phyloP scores from a whole-genome alignment of 495 filamentous ascomycete genomes.

The Aspergillus sclerotiicarbonarius region DNA sequence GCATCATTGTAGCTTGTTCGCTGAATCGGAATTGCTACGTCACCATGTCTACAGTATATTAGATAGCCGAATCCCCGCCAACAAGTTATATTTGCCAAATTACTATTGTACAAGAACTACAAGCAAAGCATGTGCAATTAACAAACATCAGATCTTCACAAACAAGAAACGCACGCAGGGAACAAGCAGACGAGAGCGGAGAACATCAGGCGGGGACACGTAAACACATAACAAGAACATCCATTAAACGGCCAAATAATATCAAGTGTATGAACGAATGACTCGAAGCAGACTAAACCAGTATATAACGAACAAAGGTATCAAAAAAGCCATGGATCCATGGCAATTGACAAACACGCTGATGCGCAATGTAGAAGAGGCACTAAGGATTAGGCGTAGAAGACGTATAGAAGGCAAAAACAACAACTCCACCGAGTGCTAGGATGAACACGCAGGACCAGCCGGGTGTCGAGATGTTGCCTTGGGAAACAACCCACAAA shows the following conservation, averaged over 20 bases:
- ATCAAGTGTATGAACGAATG: constrained; percentile 19
- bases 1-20: no score
- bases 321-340: constrained; percentile 24
- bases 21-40: no score
- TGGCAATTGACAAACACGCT: constrained; percentile 28
- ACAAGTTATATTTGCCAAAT: constrained; percentile 35
- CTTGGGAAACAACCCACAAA: constrained; percentile 38
- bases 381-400: constrained; percentile 27
- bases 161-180: constrained; percentile 16
- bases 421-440: constrained; percentile 47
- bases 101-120: constrained; percentile 48
- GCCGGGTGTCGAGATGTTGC: constrained; percentile 47
- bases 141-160: constrained; percentile 17
- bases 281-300: constrained; percentile 15
- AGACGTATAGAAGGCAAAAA: constrained; percentile 20
- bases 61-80: constrained; percentile 42
- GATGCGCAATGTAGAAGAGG: constrained; percentile 26
- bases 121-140: constrained; percentile 36
- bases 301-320: constrained; percentile 30
- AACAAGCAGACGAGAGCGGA: constrained; percentile 15
- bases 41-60: constrained; percentile 7
- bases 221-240: constrained; percentile 24
- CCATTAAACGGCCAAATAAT: constrained; percentile 14
- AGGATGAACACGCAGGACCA: constrained; percentile 52
- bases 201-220: constrained; percentile 23